phyloP scores from a whole-genome alignment of 2,329 filamentous ascomycete species.

The Aspergillus hortae region DNA sequence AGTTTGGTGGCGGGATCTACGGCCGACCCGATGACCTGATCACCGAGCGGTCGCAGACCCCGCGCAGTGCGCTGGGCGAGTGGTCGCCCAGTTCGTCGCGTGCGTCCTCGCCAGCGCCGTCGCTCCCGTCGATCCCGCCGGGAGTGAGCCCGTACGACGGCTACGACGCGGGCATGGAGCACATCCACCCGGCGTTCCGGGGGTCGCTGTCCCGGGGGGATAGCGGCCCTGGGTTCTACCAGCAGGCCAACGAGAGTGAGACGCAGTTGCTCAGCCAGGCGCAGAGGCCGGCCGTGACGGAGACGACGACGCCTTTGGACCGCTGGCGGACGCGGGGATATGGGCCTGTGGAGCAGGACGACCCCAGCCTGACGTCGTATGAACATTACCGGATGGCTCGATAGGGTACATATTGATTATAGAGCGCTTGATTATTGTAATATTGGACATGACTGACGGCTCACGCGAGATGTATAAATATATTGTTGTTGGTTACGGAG shows the following conservation, averaged over 20 bases:
- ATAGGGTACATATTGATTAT: constrained; percentile 10
- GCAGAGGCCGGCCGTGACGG: constrained; percentile 27
- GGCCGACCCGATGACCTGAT: constrained; percentile 45
- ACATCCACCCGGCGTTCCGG: constrained; percentile 37
- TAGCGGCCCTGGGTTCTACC: constrained; percentile 30
- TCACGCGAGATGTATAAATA: constrained; percentile 1
- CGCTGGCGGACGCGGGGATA: constrained; percentile 37
- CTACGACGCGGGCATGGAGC: constrained; percentile 20
- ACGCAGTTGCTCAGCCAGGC: constrained; percentile 35
- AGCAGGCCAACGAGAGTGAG: constrained; percentile 38
- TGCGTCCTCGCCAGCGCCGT: constrained; percentile 40
- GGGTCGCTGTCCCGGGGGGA: constrained; percentile 24
- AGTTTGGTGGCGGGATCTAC: constrained; percentile 71
- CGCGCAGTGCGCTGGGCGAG: constrained; percentile 34
- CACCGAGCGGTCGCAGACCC: constrained; percentile 43
- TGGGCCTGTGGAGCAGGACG: constrained; percentile 36
- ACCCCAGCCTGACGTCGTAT: constrained; percentile 30
- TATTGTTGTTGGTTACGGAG: background rate
- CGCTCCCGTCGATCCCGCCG: constrained; percentile 24
- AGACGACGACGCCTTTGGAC: constrained; percentile 22
- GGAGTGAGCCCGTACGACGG: constrained; percentile 23
- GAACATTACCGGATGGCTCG: constrained; percentile 29
- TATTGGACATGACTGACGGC: background rate
- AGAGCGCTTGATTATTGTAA: background rate
- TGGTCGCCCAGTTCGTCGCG: constrained; percentile 40